phyloP scores from a whole-genome alignment of 2,329 filamentous ascomycete species.

The Endocalyx cinctus region DNA sequence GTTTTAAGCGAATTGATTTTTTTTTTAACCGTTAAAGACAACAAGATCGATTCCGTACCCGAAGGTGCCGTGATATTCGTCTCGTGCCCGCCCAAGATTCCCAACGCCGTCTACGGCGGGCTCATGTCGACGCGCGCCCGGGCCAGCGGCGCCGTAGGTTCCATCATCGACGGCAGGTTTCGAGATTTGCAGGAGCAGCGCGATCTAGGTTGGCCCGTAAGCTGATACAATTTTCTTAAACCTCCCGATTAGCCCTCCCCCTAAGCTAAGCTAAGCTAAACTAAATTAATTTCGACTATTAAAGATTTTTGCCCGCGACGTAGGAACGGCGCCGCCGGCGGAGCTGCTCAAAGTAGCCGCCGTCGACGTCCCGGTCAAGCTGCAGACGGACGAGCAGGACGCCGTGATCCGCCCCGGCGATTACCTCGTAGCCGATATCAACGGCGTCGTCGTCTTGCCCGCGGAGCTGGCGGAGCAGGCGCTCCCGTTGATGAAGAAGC shows the following conservation, averaged over 20 bases:
- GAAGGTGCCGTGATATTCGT: conserved; percentile 45
- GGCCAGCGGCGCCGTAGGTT: conserved; percentile 39
- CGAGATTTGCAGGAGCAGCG: conserved; percentile 51
- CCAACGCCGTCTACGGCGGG: conserved; percentile 51
- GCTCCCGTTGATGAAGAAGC: conserved; percentile 35
- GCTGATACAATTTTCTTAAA: no score
- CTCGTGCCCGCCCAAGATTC: conserved; percentile 38
- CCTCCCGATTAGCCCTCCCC: no score
- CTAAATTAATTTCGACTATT: no score
- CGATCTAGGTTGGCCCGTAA: conserved; percentile 39
- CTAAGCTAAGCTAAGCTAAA: no score
- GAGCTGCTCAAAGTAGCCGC: conserved; percentile 37
- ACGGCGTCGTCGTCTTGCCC: conserved; percentile 41
- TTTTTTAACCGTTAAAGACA: no score
- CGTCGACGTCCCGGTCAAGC: conserved; percentile 35
- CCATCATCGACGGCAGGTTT: conserved; percentile 48
- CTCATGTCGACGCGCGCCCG: conserved; percentile 47
- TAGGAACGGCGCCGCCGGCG: conserved; percentile 39
- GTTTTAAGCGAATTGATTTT: no score
- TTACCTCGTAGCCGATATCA: conserved; percentile 40
- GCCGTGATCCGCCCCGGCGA: conserved; percentile 37
- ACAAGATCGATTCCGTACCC: conserved; percentile 45
- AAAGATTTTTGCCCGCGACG: conserved; percentile 38
- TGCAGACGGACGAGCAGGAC: conserved; percentile 33
- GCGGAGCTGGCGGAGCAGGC: conserved; percentile 33